Base-by-base conservation (phyloP, 495 filamentous ascomycete genomes). In the Durotheca rogersii region DNA sequence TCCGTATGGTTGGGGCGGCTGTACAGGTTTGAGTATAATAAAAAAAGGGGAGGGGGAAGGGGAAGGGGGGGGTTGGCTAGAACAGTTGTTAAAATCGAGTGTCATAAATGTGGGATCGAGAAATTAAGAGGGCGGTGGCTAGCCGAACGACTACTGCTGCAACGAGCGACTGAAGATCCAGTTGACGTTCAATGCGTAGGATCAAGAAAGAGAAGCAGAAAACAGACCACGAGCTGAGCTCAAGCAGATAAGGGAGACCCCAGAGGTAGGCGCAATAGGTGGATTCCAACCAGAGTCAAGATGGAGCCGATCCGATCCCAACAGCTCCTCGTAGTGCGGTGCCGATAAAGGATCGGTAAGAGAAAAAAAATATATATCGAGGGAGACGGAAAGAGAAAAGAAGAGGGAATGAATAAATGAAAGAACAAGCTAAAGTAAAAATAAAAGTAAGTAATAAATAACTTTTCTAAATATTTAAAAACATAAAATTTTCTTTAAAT, bases 301-400 rank as follows among this genome's bases (percentile, higher is more conserved):
- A 29, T 27, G 36, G 15, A 19, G 17, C 44, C 40, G 27, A 37
- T 27, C 9, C 23, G 9, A 49, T 38, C 36, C 40, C 21, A 47
- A 34, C 25, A 53, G 55, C 43, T 53, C 55, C 43, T 52, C 43
- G 33, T 39, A 38, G 35, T 47, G 25, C 43, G 45, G 51, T 51
- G 31, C 51, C 41, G 41, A 36, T 23, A 31, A 11, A 31, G 44
- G 48, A 39, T 62, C 47, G 54, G 50, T 63, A 62, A 56, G 59
- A 62, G 49, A 68, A 65, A 70, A 47, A 41, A 20, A 37, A n/a
- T n/a, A n/a, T n/a, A n/a, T n/a, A n/a, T n/a, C n/a, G 16, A 19
- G 37, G 36, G 18, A 7, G 29, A 23, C 20, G 6, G 11, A 29
- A 36, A 47, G 20, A 52, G 47, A 43, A 29, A 43, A 43, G 31